Evolutionary conservation across 371 early-diverging fungal species (phyloP), one percentile per base, ranked within the genome.

Genomic region (Rhizopus arrhizus): DNA sequence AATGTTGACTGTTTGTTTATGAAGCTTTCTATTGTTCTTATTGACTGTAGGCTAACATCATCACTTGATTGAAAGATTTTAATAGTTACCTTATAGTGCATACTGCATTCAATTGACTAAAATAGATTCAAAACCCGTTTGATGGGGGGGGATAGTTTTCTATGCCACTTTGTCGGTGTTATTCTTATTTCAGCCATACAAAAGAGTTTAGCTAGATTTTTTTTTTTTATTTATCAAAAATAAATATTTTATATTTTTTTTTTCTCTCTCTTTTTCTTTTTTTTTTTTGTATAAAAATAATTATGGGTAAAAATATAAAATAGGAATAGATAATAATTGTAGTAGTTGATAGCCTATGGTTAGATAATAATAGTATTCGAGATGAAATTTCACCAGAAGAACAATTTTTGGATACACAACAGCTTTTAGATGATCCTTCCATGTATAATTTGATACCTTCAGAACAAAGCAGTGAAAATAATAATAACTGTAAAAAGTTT

Each of bases 371-470:
- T 13, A 32, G 22, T 22, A 28, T 4, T 16, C 38, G 22, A 31
- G 41, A 32, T 13, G 40, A 40, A n/a, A 31, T 38, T 13, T 12
- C 28, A 38, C 22, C 36, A 28, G 53, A 35, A 53, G 36, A 53
- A 15, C 53, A 53, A 8, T 28, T 38, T 34, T 11, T 53, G 22
- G 40, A 41, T 53, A 48, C 38, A 38, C 36, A 33, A 9, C 53
- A 41, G 16, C 28, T 48, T 48, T 29, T 48, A 48, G 29, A 29
- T 8, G 48, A 48, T 2, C 5, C 43, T 13, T 48, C 48, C 15
- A 10, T 48, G 10, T 48, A 48, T 48, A 48, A 48, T 15, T n/a
- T 48, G 10, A 22, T 48, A 28, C 48, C 48, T 48, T 29, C 48
- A 29, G 29, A 48, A 48, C 48, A 48, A 48, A 12, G 22, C 8